phyloP scores from a whole-genome alignment of 495 filamentous ascomycete species.

The Parmelia sp. region DNA sequence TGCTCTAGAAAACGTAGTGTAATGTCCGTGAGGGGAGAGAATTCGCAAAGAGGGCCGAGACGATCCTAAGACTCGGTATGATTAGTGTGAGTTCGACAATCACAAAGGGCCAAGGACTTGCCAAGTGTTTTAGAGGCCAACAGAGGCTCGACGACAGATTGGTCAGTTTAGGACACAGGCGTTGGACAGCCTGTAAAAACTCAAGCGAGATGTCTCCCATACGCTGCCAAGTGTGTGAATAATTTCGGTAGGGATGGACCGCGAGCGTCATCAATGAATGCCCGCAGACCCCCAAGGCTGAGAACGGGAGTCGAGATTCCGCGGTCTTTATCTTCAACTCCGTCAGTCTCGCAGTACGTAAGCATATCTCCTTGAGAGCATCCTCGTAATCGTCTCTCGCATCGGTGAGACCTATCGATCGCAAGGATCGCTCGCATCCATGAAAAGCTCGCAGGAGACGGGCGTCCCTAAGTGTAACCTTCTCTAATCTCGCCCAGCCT shows the following conservation, averaged over 20 bases:
- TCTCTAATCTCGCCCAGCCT: neutral
- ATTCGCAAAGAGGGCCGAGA: neutral
- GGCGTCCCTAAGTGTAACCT: neutral
- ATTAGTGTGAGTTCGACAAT: neutral
- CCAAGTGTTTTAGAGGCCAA: neutral
- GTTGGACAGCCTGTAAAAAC: neutral
- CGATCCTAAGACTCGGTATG: neutral
- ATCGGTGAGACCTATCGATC: neutral
- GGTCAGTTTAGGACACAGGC: neutral
- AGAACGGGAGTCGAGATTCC: neutral
- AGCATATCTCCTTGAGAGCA: neutral
- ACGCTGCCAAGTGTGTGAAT: fast-evolving
- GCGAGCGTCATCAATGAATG: neutral
- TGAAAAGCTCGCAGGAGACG: neutral
- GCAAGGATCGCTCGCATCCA: neutral
- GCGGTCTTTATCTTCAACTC: neutral
- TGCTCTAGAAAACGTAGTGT: neutral
- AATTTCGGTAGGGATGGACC: neutral
- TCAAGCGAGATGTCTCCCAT: neutral
- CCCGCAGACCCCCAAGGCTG: neutral
- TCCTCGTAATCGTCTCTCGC: neutral
- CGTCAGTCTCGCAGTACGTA: neutral
- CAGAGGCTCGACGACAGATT: neutral
- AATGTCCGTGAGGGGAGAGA: neutral
- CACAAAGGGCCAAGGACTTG: neutral